Evolutionary conservation across 495 filamentous ascomycete genomes (phyloP).

Genomic region (Durotheca rogersii): DNA sequence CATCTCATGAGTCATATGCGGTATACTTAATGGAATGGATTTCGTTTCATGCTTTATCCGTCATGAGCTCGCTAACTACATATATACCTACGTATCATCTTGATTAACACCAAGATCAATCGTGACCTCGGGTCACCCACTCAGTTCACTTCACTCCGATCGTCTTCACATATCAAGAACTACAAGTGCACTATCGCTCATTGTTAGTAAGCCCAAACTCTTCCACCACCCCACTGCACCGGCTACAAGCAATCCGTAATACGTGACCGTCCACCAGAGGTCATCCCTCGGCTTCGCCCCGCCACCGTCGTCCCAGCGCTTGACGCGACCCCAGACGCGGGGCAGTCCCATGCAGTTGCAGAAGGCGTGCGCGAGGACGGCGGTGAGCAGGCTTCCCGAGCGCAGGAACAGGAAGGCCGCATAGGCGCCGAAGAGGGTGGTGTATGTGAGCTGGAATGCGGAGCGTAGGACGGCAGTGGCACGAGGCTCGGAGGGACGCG

Average conservation of each 20-base stretch:
- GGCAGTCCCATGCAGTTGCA: conserved; percentile 93
- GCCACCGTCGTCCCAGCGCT: conserved; percentile 35
- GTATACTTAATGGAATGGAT: no score
- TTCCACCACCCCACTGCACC: conserved; percentile 71
- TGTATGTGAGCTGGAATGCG: conserved; percentile 86
- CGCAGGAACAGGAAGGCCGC: conserved; percentile 88
- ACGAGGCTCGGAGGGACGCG: conserved; percentile 67
- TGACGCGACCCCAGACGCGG: conserved; percentile 77
- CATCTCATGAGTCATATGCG: no score
- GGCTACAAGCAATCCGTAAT: conserved; percentile 70
- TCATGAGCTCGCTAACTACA: no score
- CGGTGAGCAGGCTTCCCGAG: conserved; percentile 73
- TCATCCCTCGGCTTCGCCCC: background rate
- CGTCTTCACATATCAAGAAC: conserved; percentile 36
- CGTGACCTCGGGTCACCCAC: no score
- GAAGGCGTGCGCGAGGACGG: conserved; percentile 77
- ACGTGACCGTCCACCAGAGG: conserved; percentile 70
- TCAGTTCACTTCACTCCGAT: no score
- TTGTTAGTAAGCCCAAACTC: conserved; percentile 71
- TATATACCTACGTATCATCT: no score
- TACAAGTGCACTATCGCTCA: conserved; percentile 53
- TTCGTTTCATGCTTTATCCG: no score
- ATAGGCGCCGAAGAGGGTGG: conserved; percentile 89
- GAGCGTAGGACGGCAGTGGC: conserved; percentile 64
- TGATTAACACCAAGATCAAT: no score